phyloP scores from a whole-genome alignment of 2,329 filamentous ascomycete species.

The Aspergillus piperis region DNA sequence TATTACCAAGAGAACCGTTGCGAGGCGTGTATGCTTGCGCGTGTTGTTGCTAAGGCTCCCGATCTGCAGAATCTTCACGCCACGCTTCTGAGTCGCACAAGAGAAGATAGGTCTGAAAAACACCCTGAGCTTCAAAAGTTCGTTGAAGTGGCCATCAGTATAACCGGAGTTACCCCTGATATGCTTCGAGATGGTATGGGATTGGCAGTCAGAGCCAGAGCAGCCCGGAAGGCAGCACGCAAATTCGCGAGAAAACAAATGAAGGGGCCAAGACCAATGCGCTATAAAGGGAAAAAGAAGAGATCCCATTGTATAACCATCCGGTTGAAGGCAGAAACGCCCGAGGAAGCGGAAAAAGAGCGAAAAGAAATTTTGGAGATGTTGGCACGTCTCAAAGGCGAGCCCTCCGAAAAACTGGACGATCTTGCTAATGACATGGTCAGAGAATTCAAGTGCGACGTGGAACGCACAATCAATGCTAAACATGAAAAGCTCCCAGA shows the following conservation, averaged over 20 bases:
- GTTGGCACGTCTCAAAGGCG: neutral
- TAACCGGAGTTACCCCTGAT: neutral
- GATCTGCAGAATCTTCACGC: slow-evolving; percentile 34
- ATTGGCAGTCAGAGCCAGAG: neutral
- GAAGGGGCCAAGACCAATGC: neutral
- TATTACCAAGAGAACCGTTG: slow-evolving; percentile 37
- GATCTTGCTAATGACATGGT: neutral
- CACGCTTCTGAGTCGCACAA: slow-evolving; percentile 33
- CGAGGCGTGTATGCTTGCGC: slow-evolving; percentile 41
- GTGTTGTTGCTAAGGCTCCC: slow-evolving; percentile 29
- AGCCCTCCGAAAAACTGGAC: neutral
- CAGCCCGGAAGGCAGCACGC: slow-evolving; percentile 13
- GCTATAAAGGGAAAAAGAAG: neutral
- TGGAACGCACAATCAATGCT: too few species aligned
- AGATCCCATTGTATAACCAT: slow-evolving; percentile 7
- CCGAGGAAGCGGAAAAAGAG: neutral
- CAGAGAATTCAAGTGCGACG: too few species aligned
- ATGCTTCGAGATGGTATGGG: slow-evolving; percentile 9
- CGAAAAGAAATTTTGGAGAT: neutral
- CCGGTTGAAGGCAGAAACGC: neutral
- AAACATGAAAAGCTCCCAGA: too few species aligned
- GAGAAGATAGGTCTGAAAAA: slow-evolving; percentile 23
- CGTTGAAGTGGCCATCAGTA: slow-evolving; percentile 31
- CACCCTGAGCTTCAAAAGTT: slow-evolving; percentile 31
- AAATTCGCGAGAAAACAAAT: neutral